A percentile compares a stretch with the other conserved stretches of the same genome.
Evolutionary conservation across 768 basidiomycete genomes (phyloP).

Genomic region (Mycena crocata): DNA sequence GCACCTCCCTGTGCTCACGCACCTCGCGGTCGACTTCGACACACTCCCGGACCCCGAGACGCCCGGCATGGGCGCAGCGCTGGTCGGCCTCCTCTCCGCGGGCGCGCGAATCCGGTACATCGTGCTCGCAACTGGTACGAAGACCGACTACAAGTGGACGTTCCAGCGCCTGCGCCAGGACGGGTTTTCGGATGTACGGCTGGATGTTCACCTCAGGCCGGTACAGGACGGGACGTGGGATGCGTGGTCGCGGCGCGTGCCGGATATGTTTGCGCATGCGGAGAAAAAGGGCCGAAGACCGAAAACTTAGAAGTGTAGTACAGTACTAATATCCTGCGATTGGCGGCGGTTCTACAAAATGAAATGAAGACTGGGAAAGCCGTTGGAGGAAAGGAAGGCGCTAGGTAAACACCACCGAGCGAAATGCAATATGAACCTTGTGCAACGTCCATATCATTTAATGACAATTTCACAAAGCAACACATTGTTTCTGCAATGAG

Average conservation of each 20-base stretch:
- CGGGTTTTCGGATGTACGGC: constrained; percentile 16
- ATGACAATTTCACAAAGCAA: too few species aligned
- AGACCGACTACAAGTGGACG: constrained; percentile 17
- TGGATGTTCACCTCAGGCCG: constrained; percentile 24
- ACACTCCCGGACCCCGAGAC: constrained; percentile 6
- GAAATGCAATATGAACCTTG: too few species aligned
- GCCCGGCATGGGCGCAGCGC: constrained; percentile 14
- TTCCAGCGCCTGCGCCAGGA: constrained; percentile 18
- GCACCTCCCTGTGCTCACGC: constrained; percentile 12
- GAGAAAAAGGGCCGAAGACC: too few species aligned
- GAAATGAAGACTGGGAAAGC: too few species aligned
- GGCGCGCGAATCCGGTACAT: not conserved
- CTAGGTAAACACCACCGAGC: too few species aligned
- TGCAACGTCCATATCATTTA: too few species aligned
- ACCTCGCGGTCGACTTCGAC: constrained; percentile 23
- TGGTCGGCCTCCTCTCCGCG: constrained; percentile 7
- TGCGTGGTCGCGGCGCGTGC: constrained; percentile 17
- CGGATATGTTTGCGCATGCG: constrained; percentile 25
- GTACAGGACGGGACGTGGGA: constrained; percentile 23
- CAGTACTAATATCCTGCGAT: too few species aligned
- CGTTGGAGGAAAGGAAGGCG: too few species aligned
- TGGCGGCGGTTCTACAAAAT: too few species aligned
- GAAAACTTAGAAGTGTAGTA: too few species aligned
- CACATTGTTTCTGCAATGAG: too few species aligned
- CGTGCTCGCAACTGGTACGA: constrained; percentile 11